These are phyloP conservation scores for Penicillium subrubescens DNA, from an alignment of 495 filamentous ascomycete genomes.

Conservation along the genomic window DNA sequence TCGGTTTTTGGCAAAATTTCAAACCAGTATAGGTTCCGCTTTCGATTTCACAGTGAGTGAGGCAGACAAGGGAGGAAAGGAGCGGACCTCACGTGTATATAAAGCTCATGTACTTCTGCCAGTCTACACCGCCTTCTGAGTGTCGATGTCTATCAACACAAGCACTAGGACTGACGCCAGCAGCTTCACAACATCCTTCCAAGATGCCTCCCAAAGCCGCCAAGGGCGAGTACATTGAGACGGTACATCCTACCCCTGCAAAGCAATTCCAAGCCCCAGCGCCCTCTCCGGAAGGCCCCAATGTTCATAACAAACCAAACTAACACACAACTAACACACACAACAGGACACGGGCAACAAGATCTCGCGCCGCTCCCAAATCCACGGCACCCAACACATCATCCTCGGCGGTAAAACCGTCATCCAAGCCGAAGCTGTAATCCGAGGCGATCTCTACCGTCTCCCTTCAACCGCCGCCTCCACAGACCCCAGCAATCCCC, in stretches of 20 bases:
- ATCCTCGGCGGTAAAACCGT: conserved; percentile 95
- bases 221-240: conserved; percentile 95
- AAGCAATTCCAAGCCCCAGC: background rate
- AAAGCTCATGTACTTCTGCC: background rate
- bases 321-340: conserved; percentile 10
- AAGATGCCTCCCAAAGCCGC: conserved; percentile 73
- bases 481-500: conserved; percentile 21
- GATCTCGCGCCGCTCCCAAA: conserved; percentile 85
- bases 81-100: too few species aligned
- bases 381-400: conserved; percentile 95
- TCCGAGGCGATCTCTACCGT: conserved; percentile 85
- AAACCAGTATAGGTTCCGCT: too few species aligned
- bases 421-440: conserved; percentile 86
- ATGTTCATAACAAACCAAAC: conserved; percentile 7
- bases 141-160: conserved; percentile 12
- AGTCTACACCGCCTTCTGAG: conserved; percentile 18
- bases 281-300: background rate
- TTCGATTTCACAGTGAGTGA: too few species aligned
- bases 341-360: conserved; percentile 96
- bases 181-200: background rate
- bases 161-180: background rate
- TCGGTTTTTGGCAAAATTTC: too few species aligned
- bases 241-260: conserved; percentile 54
- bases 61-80: too few species aligned
- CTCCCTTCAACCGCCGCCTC: conserved; percentile 33